Evolutionary conservation across 306 rosid genomes (phyloP), one percentile per base, ranked within the genome.

Genomic region (Castanea sativa): DNA sequence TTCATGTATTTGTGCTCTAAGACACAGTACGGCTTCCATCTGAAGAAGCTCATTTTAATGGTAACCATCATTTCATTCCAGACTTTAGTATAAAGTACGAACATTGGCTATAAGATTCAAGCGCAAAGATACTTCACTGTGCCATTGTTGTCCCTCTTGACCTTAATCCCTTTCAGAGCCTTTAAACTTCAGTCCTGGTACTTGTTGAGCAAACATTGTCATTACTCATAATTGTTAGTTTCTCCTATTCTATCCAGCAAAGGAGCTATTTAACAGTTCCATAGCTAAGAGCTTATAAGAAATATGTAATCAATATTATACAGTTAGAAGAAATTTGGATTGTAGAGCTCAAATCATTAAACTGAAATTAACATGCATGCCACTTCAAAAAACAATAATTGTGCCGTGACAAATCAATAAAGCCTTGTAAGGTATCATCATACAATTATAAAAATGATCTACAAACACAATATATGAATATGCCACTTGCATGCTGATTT

Each of bases 401-500:
- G 49, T 80, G 78, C 71, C 13, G 6, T 35, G 56, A 52, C 56
- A 30, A 43, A 75, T 69, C 25, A 64, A 78, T 72, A 69, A 51
- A 29, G 25, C 63, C 53, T 76, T 33, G 13, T 25, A 29, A 49
- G 29, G 53, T 61, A 71, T 20, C n/a, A 52, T 13, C n/a, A 41
- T 64, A 78, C 56, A 45, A 78, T 70, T 55, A 49, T 30, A 60
- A 33, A n/a, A 53, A 73, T 60, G 41, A 20, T 11, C 4, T 8
- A 4, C 32, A 85, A 49, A 23, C 56, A 60, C 78, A 71, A 57
- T 58, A 57, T 58, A 78, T 56, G 45, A 6, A 30, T n/a, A 18
- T 21, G 73, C 53, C 69, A 82, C 97, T 89, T 88, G 90, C 93
- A 91, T 77, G 82, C 81, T 33, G 88, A 87, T 61, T 83, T 86